These are phyloP conservation scores for Rhodotorula sp. DNA, from an alignment of 1,284 basidiomycete species.

Conservation along the genomic window DNA sequence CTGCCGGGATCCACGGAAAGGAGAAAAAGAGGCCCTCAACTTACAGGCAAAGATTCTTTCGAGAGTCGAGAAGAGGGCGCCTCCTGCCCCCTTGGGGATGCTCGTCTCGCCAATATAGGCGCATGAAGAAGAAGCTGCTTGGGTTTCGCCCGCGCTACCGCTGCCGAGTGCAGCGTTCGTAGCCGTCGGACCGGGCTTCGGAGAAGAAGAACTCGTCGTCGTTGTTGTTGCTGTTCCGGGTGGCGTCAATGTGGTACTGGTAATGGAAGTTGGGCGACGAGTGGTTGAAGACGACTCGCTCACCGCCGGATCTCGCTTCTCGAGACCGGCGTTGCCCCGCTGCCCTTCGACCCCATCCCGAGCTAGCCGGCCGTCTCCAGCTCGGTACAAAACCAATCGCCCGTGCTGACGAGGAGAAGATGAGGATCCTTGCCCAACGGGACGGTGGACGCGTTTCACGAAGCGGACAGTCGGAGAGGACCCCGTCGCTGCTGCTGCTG, in stretches of 20 bases:
- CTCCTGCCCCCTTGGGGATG: conserved; percentile 36
- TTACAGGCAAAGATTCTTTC: conserved; percentile 30
- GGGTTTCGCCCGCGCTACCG: no score
- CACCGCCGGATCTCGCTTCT: no score
- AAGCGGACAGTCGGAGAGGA: no score
- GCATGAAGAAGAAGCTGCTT: not conserved
- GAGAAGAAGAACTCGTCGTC: not conserved
- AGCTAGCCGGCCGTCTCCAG: not conserved
- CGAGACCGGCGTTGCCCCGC: no score
- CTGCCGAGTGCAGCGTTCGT: not conserved
- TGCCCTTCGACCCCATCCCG: no score
- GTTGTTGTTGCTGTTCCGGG: not conserved
- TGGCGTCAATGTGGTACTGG: not conserved
- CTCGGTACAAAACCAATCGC: not conserved
- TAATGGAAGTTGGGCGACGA: not conserved
- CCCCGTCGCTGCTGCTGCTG: not conserved
- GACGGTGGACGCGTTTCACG: not conserved
- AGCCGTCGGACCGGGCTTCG: not conserved
- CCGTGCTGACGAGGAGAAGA: no score
- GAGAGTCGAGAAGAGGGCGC: conserved; percentile 40
- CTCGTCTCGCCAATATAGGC: conserved; percentile 29
- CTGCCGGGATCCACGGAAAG: no score
- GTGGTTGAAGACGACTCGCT: not conserved
- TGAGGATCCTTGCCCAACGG: no score
- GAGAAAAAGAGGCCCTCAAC: no score